phyloP scores from a whole-genome alignment of 192 early-diverging fungal species.

The Coemansia sp. region DNA sequence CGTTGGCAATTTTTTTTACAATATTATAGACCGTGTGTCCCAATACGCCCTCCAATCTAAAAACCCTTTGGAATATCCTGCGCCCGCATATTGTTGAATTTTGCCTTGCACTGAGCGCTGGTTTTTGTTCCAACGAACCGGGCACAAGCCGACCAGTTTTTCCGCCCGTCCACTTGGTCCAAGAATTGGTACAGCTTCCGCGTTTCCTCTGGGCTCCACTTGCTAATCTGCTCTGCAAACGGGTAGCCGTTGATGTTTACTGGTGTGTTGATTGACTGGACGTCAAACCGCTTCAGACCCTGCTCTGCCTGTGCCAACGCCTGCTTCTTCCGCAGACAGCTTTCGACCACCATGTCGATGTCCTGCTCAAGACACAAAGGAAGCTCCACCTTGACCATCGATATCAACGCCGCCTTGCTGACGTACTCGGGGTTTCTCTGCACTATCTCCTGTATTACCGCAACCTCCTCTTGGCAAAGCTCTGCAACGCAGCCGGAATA shows the following conservation, averaged over 20 bases:
- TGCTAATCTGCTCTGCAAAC: slow-evolving; percentile 13
- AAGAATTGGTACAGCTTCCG: slow-evolving; percentile 14
- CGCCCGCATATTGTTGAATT: slow-evolving; percentile 38
- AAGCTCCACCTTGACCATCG: slow-evolving; percentile 10
- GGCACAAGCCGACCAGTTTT: slow-evolving; percentile 28
- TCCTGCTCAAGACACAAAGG: slow-evolving; percentile 20
- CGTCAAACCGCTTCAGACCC: too few relatives aligned
- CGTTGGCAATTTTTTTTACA: too few relatives aligned
- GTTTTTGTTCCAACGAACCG: slow-evolving; percentile 21
- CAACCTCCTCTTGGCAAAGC: slow-evolving; percentile 14
- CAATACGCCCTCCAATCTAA: not conserved
- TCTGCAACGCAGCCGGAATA: slow-evolving; percentile 19
- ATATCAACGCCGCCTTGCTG: not conserved
- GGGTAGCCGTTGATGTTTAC: not conserved
- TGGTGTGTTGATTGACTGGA: not conserved
- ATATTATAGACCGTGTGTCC: too few relatives aligned
- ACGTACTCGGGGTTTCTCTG: not conserved
- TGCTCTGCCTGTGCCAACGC: not conserved
- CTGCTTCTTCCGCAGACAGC: not conserved
- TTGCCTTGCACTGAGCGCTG: slow-evolving; percentile 39
- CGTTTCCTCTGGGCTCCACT: slow-evolving; percentile 28
- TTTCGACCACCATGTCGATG: not conserved
- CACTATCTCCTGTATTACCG: slow-evolving; percentile 14
- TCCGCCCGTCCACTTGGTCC: slow-evolving; percentile 12
- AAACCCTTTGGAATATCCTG: not conserved